Evolutionary conservation across 1,284 basidiomycete species (phyloP).

Genomic region (Pseudozyma sp.): DNA sequence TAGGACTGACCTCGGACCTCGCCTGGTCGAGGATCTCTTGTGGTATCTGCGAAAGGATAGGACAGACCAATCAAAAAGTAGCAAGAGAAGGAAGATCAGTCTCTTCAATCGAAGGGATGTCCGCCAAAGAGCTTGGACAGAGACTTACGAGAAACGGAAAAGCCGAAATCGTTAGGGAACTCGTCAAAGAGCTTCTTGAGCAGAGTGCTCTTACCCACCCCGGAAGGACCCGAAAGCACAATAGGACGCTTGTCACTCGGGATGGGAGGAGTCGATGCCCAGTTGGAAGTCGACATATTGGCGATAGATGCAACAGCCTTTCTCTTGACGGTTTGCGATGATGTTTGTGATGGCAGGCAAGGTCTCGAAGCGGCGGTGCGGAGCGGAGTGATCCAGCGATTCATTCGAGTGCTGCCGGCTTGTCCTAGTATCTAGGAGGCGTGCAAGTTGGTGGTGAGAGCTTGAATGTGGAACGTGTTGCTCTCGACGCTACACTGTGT

Average conservation of each 20-base stretch:
- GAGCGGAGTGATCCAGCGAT: conserved; percentile 8
- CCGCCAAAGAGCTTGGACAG: conserved; percentile 1
- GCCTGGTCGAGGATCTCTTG: conserved; percentile 83
- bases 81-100: not conserved
- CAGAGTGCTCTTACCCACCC: conserved; percentile 93
- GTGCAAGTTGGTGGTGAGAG: not conserved
- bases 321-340: not conserved
- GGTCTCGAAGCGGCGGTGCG: conserved; percentile 2
- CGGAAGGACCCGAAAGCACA: conserved; percentile 85
- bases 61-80: not conserved
- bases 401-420: conserved; percentile 1
- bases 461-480: no score
- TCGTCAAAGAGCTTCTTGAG: conserved; percentile 85
- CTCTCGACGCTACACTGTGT: no score
- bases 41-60: conserved; percentile 79
- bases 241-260: conserved; percentile 72
- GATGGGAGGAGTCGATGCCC: conserved; percentile 45
- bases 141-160: conserved; percentile 85
- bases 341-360: conserved; percentile 4
- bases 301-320: conserved; percentile 6
- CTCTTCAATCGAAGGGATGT: no score
- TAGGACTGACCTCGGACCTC: conserved; percentile 80
- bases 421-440: not conserved
- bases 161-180: conserved; percentile 87
- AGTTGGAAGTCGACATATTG: conserved; percentile 35